Percentiles rank a stretch among this genome's conserved stretches.
These are phyloP conservation scores for Cladophialophora immunda DNA, from an alignment of 2,329 filamentous ascomycete species.

Conservation along the genomic window DNA sequence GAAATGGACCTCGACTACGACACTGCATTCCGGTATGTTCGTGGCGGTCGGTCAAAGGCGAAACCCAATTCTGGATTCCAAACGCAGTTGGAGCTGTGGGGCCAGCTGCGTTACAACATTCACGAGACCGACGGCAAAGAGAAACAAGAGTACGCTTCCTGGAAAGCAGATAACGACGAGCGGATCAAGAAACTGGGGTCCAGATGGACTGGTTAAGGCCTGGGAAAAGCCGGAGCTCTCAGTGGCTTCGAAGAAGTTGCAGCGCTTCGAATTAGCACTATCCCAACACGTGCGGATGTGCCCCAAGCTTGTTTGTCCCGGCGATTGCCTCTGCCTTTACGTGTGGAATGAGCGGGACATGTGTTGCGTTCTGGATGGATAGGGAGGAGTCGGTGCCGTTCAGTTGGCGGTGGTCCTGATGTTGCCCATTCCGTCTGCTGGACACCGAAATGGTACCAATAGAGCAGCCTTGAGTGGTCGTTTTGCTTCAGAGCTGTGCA, in stretches of 20 bases:
- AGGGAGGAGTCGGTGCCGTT: not conserved
- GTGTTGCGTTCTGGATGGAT: not conserved
- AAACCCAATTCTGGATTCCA: conserved; percentile 35
- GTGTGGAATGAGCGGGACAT: not conserved
- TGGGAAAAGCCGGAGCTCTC: not conserved
- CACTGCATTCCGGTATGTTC: conserved; percentile 34
- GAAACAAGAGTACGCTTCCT: conserved; percentile 32
- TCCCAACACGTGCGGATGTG: not conserved
- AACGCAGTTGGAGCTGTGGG: conserved; percentile 35
- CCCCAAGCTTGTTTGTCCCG: not conserved
- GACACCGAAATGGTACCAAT: not conserved
- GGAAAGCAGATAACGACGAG: conserved; percentile 31
- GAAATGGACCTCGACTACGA: conserved; percentile 34
- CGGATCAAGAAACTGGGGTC: conserved; percentile 22
- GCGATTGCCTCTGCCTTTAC: not conserved
- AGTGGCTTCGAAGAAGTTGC: not conserved
- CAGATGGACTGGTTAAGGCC: not conserved
- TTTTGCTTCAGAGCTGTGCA: not conserved
- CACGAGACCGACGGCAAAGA: conserved; percentile 26
- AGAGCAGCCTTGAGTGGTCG: not conserved
- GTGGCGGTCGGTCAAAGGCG: conserved; percentile 27
- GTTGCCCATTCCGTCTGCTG: not conserved
- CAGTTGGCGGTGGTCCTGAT: not conserved
- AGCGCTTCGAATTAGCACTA: not conserved
- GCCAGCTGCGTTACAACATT: conserved; percentile 29